Evolutionary conservation across 2,329 filamentous ascomycete genomes (phyloP), one percentile per base, ranked within the genome.

Genomic region (Bipolaris zeicola): DNA sequence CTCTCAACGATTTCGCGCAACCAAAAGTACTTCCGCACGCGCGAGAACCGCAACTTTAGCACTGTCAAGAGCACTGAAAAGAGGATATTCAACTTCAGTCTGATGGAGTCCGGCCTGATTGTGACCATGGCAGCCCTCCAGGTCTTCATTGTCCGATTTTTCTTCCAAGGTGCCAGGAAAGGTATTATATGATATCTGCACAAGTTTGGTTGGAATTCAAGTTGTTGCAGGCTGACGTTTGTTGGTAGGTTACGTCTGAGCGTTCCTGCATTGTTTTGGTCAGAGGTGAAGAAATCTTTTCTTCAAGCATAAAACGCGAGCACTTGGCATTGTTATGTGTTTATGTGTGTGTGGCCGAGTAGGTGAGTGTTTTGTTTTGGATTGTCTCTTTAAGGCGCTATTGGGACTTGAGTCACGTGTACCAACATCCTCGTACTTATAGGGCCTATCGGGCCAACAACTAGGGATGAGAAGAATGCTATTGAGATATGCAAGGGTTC

Each of bases 1-100:
- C 82, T 99, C 48, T 96, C 92, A 13, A 97, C 93, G 61, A 95
- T 99, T 74, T 92, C 91, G 39, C 87, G 95, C 72, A 97, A 96
- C 82, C 95, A 99, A 75, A 99, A 99, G 78, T 99, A 99, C 83
- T 99, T 99, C 87, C 90, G 96, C 62, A 99, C 95, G 2, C 88
- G 95, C 65, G 95, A 99, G 83, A 99, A 99, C 84, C 87, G 95
- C 61, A 99, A 99, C 81, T 98, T 99, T 80, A 96, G 91, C 81
- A 99, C 95, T 8, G 95, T 99, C 69, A 86, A 91, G 77, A 97
- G 93, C 80, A 99, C 95, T 38, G 95, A 99, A 83, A 87, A 87
- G 76, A 85, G 95, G 62, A 99, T 99, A 71, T 92, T 97, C 81
- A 98, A 97, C 80, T 96, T 99, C 78, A 96, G 91, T 76, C 82